Base-by-base conservation (phyloP, 176 grass and related monocot species). In the Bolboschoenus planiculmis region DNA sequence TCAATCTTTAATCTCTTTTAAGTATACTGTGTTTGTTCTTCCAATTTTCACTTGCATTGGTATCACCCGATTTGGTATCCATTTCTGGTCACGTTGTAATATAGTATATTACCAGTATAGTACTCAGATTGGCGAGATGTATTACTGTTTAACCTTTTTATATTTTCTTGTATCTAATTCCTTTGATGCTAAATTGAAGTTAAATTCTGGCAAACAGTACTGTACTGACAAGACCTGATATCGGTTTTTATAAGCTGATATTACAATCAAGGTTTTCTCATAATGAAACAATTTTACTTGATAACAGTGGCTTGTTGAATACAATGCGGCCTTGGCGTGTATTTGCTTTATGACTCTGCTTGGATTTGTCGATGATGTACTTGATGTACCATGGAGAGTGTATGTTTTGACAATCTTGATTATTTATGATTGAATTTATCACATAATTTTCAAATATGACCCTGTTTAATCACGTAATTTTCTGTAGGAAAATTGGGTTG, bases 321-420 rank as follows among this genome's bases (percentile, higher is more conserved):
- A 93, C 70, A 97, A 97, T 83, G 91, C 91, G 44, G 91, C 94
- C 48, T 74, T 97, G 66, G 91, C 94, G 58, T 97, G 89, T 78
- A 87, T 97, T 53, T 97, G 94, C 79, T 97, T 97, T 85, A 97
- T 97, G 94, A 91, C 93, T 83, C 94, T 97, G 81, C 94, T 97
- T 83, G 94, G 94, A 77, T 97, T 97, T 91, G 89, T 97, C 7
- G 94, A 97, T 26, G 94, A 97, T 93, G 94, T 97, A 86, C 94
- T 97, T 81, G 94, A 97, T 84, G 37, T 97, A 74, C 94, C 94
- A 53, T 97, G 94, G 94, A 97, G 94, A 93, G 89, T 93, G 94
- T 97, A 97, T 57, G 94, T 90, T 88, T 24, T 62, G 50, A 86
- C 48, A 18, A 43, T 59, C 35, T 9, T 85, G 24, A 78, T 29